These are phyloP conservation scores for Psilocybe sp. DNA, from an alignment of 768 basidiomycete genomes.

Conservation along the genomic window DNA sequence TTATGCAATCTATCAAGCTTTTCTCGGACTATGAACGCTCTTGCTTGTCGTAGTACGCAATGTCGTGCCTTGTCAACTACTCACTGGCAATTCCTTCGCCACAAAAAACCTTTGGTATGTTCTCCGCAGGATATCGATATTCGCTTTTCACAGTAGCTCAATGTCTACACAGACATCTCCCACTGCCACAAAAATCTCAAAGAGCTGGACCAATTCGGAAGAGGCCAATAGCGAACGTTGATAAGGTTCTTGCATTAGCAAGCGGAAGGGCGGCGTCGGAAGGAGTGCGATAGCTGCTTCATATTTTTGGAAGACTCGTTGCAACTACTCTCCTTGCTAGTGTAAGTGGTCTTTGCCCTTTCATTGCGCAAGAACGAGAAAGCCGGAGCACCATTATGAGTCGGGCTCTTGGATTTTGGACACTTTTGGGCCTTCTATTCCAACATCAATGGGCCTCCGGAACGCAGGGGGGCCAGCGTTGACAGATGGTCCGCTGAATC, in stretches of 20 bases:
- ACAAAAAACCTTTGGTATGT: constrained; percentile 5
- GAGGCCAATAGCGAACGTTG: constrained; percentile 66
- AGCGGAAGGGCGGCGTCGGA: constrained; percentile 94
- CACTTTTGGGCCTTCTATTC: constrained; percentile 92
- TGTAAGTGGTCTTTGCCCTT: no score
- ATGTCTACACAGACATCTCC: constrained; percentile 29
- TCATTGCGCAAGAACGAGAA: constrained; percentile 30
- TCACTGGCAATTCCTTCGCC: background rate
- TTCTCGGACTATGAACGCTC: no score
- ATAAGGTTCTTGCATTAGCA: constrained; percentile 79
- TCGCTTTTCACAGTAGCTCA: constrained; percentile 3
- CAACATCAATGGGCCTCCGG: constrained; percentile 89
- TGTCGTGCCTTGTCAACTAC: constrained; percentile 1
- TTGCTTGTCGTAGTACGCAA: no score
- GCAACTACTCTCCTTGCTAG: constrained; percentile 34
- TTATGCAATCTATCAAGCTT: no score
- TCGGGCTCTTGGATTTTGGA: constrained; percentile 94
- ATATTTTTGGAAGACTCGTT: background rate
- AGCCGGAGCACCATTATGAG: constrained; percentile 45
- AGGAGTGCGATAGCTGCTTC: constrained; percentile 80
- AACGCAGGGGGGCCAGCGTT: constrained; percentile 73
- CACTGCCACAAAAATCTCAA: constrained; percentile 60
- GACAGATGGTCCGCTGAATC: constrained; percentile 66
- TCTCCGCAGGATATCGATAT: background rate
- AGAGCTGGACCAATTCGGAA: constrained; percentile 51